phyloP scores from a whole-genome alignment of 2,329 filamentous ascomycete genomes.

The Calonectria ilicicola region DNA sequence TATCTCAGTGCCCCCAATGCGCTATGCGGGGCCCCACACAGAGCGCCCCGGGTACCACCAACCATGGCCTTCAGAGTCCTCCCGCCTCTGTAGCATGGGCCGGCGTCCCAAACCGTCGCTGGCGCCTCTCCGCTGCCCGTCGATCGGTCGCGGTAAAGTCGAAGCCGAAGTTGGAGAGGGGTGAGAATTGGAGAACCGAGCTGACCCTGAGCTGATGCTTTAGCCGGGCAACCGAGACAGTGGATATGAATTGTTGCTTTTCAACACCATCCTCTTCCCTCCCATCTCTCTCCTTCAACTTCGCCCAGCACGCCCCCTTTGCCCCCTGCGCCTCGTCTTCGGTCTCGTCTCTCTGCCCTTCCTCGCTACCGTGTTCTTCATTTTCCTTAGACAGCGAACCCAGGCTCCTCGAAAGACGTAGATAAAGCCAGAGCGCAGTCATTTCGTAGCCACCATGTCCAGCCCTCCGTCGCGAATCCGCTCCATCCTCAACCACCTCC shows the following conservation, averaged over 20 bases:
- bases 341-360: not conserved
- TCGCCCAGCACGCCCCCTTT: not conserved
- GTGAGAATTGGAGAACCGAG: slow-evolving; percentile 41
- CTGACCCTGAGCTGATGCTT: slow-evolving; percentile 26
- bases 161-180: slow-evolving; percentile 14
- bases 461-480: slow-evolving; percentile 70
- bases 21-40: slow-evolving; percentile 10
- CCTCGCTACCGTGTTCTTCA: not conserved
- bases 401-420: slow-evolving; percentile 1
- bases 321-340: not conserved
- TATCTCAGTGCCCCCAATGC: not conserved
- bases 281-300: not conserved
- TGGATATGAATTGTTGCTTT: slow-evolving; percentile 37
- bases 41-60: not conserved
- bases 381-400: not conserved
- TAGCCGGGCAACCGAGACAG: slow-evolving; percentile 45
- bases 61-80: slow-evolving; percentile 2
- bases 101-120: slow-evolving; percentile 34
- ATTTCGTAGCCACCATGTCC: slow-evolving; percentile 64
- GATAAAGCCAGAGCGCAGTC: slow-evolving; percentile 20
- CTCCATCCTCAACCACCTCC: slow-evolving; percentile 66
- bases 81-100: slow-evolving; percentile 28
- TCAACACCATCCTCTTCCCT: slow-evolving; percentile 1
- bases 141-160: slow-evolving; percentile 10
- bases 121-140: slow-evolving; percentile 24